Evolutionary conservation across 208 protist species (phyloP), one percentile per base, ranked within the genome.

Genomic region (Histomonas meleagridis): DNA sequence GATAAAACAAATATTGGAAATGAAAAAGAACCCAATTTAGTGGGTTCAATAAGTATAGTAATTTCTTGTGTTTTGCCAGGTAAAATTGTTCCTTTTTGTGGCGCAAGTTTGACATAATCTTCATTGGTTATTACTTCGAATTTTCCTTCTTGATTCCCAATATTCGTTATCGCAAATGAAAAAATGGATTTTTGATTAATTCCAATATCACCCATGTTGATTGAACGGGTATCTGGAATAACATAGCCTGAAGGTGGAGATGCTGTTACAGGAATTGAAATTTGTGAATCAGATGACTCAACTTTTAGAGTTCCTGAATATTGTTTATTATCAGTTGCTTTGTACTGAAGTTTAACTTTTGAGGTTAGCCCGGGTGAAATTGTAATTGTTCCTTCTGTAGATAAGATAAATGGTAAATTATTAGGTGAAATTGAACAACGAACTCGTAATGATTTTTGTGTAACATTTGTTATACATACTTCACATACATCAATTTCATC

Each of bases 41-140:
- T 12, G 38, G 46, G 46, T 55, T 55, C n/a, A 51, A 86, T 7
- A 23, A 46, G 32, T 32, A 32, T 18, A 51, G 23, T 51, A 26
- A 86, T 86, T 86, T 55, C 76, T 86, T 86, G 76, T 57, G 43
- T 38, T 86, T 55, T 51, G 38, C 35, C 55, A 16, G 76, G 76
- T 38, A 53, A 46, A 51, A 86, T 32, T 38, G 23, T 26, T 7
- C 76, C 76, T 14, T 32, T 55, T 55, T 86, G 23, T 48, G 76
- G 76, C 23, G 38, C 32, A 55, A 86, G 38, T 32, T 38, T 18
- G 32, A 86, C 38, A 43, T 12, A 43, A 18, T 32, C 21, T 21
- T 26, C 23, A 43, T 86, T n/a, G 55, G 46, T 46, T 26, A 38
- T 86, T 38, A 86, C 16, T n/a, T 12, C 18, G 55, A 55, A 86